Conservation (phyloP, 2,329 filamentous ascomycete species). For the Ambrosiella cleistominuta region DNA sequence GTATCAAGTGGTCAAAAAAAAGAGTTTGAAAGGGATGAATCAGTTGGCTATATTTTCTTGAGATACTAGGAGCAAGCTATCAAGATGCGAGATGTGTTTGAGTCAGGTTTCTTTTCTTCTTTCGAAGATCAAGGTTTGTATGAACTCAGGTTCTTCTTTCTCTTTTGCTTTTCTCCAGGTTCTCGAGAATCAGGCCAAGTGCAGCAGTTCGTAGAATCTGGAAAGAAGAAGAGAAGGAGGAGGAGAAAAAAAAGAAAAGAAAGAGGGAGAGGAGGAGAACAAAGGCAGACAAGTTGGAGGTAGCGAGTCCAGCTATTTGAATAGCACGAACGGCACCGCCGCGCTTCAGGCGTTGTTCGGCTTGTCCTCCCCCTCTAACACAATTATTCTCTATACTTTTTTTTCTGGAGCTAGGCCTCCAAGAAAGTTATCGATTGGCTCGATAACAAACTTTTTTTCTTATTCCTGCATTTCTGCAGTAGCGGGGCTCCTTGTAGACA, state of each 20-base stretch:
- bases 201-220: constrained; percentile 12
- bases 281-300: neutral
- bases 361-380: neutral
- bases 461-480: neutral
- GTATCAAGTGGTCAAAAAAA: neutral
- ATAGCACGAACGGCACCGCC: neutral
- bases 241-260: neutral
- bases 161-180: constrained; percentile 14
- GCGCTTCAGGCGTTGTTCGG: neutral
- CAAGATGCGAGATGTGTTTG: constrained; percentile 11
- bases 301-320: constrained; percentile 10
- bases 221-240: constrained; percentile 5
- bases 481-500: constrained; percentile 2
- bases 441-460: constrained; percentile 5
- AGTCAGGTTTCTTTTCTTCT: constrained; percentile 1
- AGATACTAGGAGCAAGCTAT: constrained; percentile 9
- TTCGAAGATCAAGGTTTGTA: constrained; percentile 3
- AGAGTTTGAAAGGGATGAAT: neutral
- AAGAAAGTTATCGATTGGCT: neutral
- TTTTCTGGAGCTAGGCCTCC: neutral
- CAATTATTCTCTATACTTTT: neutral
- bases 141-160: constrained; percentile 5
- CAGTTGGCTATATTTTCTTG: constrained; percentile 2
- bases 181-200: constrained; percentile 12
- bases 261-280: neutral